Evolutionary conservation across 345 rosid species (phyloP), one percentile per base, ranked within the genome.

Genomic region (Aegle marmelos): DNA sequence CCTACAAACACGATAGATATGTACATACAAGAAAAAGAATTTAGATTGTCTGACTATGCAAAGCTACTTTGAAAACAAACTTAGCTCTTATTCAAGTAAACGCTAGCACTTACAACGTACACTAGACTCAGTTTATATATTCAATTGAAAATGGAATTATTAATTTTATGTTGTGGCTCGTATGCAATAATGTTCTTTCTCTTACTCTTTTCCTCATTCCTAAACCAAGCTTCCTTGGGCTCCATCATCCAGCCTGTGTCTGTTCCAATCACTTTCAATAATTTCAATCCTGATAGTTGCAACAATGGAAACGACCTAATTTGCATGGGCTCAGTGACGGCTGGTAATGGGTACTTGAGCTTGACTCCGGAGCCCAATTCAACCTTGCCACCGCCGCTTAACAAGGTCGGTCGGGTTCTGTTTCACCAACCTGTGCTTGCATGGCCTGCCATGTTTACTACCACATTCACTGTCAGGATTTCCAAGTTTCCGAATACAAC

Each of bases 401-500:
- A 82, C 50, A 66, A 70, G 4, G 70, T 79, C 1, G 88, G 89
- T 16, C 79, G 83, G 34, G 87, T 87, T 72, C 73, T 84, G 9
- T 83, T 28, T 69, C 45, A 54, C 28, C 81, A 34, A 0, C 79
- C 78, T 22, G 85, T 85, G 50, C 41, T 73, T 11, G 86, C 80
- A 33, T 87, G 86, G 86, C 85, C 86, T 11, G 82, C 86, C 22
- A n/a, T 57, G 28, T 66, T 87, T 77, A 70, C 82, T 9, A 83
- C 86, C 66, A 79, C 72, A 17, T 85, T 83, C 74, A 87, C 90
- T 0, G 53, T 87, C 7, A 82, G 77, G 76, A 83, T 85, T 79
- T 78, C 82, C 11, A 65, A 73, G 19, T 67, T 67, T 41, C 76
- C 75, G 0, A 78, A 83, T 68, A 9, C 68, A 10, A 75, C n/a